Base-by-base conservation (phyloP, 176 grass and related monocot genomes). In the Aegilops sharonensis region DNA sequence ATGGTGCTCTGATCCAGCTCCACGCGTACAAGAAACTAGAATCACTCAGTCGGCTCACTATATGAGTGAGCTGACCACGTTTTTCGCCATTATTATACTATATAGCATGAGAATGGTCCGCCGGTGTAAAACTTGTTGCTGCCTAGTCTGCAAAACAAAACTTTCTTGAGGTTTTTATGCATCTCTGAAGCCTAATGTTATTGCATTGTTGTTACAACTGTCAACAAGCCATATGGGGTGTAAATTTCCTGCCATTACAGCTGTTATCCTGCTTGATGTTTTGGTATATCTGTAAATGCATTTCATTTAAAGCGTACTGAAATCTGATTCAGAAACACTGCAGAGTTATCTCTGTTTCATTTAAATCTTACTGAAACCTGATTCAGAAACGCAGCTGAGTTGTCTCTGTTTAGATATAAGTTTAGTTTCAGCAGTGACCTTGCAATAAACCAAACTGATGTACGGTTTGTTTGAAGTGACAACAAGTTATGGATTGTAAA, bases 1-100 rank as follows among this genome's bases (percentile, higher is more conserved):
- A 82, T 64, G 37, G 84, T 35, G 73, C 79, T 65, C 11, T 73
- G 31, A 65, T 72, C 72, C 84, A 90, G 56, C 54, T 90, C 40
- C 37, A 66, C 56, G 32, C 66, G 5, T 78, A 72, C 52, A 63
- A 73, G 32, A 83, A 87, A 69, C 64, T 86, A 31, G 63, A 90
- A 67, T 45, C 43, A 45, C 11, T 45, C 43, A 1, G 3, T 45
- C 43, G 8, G 43, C 43, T 52, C 63, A 76, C 61, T 37, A 61
- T 70, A 4, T 43, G 31, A 45, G 7, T 64, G 37, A 84, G 60
- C 32, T 5, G 10, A 1, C 11, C 3, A 27, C 11, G 61, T 9
- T 64, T 64, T 12, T 40, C 24, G n/a, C 23, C 25, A 23, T 62
- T 40, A 9, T 40, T 40, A 9, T 40, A 62, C 23, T 64, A 9